These are phyloP conservation scores for Vachellia collinsii DNA, from an alignment of 306 rosid genomes.

Conservation along the genomic window DNA sequence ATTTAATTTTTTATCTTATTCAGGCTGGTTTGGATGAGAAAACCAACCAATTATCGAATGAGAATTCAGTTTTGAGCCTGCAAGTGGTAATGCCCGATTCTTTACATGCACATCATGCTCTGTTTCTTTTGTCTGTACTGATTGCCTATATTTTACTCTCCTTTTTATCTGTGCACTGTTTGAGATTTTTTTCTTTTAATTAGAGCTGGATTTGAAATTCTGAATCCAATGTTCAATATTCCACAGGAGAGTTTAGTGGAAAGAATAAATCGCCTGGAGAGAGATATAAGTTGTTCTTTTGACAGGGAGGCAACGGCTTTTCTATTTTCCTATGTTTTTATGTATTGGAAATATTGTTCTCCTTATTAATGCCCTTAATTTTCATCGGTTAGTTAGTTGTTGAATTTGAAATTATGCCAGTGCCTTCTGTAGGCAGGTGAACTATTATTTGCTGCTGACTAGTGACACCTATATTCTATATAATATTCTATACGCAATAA, in stretches of 20 bases:
- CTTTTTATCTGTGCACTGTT: constrained; percentile 8
- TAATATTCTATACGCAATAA: neutral
- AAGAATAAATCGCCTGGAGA: constrained; percentile 58
- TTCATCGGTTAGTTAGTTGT: constrained; percentile 4
- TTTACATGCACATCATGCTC: constrained; percentile 19
- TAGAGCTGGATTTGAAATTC: constrained; percentile 27
- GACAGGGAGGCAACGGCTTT: constrained; percentile 55
- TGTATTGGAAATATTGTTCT: neutral
- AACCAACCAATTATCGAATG: constrained; percentile 50
- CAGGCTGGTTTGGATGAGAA: constrained; percentile 59
- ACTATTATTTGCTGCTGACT: neutral
- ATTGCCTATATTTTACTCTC: constrained; percentile 21
- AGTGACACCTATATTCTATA: neutral
- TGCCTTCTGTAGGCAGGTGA: neutral
- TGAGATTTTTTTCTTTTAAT: neutral
- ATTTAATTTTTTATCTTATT: constrained; percentile 35
- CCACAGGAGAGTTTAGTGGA: constrained; percentile 64
- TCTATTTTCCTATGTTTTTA: constrained; percentile 7
- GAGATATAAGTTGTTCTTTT: constrained; percentile 46
- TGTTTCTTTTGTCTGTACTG: constrained; percentile 22
- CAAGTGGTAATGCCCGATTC: constrained; percentile 46
- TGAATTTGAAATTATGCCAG: neutral
- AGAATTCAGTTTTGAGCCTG: constrained; percentile 45
- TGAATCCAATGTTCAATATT: constrained; percentile 38
- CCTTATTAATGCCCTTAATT: constrained; percentile 22